Percentiles rank a stretch among this genome's conserved stretches.
These are phyloP conservation scores for Evernia prunastri DNA, from an alignment of 495 filamentous ascomycete genomes.

Conservation along the genomic window DNA sequence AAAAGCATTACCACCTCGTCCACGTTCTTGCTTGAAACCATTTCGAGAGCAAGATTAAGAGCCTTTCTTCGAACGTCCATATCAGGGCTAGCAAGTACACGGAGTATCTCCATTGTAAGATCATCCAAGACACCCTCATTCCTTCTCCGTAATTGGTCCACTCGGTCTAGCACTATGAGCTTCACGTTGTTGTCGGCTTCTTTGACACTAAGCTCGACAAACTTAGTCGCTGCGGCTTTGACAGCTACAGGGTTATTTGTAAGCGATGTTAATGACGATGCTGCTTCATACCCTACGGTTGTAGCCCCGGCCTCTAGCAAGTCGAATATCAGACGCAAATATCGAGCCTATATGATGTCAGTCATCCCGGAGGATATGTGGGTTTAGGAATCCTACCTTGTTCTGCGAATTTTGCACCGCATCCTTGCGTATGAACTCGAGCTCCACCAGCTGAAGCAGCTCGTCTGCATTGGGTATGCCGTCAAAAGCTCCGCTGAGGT, in stretches of 20 bases:
- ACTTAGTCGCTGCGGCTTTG: constrained; percentile 91
- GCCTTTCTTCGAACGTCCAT: constrained; percentile 94
- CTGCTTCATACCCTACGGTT: constrained; percentile 96
- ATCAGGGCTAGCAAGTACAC: constrained; percentile 93
- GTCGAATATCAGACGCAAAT: constrained; percentile 92
- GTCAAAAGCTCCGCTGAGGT: constrained; percentile 85
- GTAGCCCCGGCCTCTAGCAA: constrained; percentile 87
- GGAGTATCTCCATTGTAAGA: constrained; percentile 94
- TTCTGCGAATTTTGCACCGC: constrained; percentile 90
- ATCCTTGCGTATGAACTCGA: constrained; percentile 97
- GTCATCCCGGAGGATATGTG: background rate
- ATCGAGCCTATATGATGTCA: constrained; percentile 49
- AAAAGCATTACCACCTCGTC: constrained; percentile 94
- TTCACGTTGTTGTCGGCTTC: constrained; percentile 99
- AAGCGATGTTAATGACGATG: constrained; percentile 90
- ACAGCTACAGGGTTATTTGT: constrained; percentile 97
- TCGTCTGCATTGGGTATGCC: constrained; percentile 92
- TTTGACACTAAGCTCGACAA: constrained; percentile 93
- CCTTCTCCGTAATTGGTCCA: constrained; percentile 82
- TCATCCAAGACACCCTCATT: constrained; percentile 94
- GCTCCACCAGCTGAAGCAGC: constrained; percentile 82
- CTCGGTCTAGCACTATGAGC: constrained; percentile 91
- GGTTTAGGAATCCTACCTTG: constrained; percentile 52
- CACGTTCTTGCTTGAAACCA: constrained; percentile 98
- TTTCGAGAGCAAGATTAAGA: constrained; percentile 83